Evolutionary conservation across 2,329 filamentous ascomycete genomes (phyloP), one percentile per base, ranked within the genome.

Genomic region (Paramyrothecium sp.): DNA sequence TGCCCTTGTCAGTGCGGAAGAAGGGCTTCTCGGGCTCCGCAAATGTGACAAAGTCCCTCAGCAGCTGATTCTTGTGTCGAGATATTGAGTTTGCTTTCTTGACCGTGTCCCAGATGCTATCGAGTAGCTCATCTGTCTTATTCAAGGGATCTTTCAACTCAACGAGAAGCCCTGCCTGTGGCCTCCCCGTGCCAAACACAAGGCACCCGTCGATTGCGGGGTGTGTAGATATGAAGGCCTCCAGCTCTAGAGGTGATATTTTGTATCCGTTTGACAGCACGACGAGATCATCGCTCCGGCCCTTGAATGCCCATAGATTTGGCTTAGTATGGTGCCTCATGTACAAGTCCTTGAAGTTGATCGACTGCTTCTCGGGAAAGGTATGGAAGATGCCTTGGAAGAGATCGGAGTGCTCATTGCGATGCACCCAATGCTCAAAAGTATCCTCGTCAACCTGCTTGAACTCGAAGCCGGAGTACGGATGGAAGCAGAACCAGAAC

Each of bases 91-190:
- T 83, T 0, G 78, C 78, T 22, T 68, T 61, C 54, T 81, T 70
- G 0, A 83, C 70, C 0, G 62, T 66, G 0, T 71, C 67, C 79
- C 79, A 82, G 5, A 83, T 72, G 46, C 69, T 69, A 5, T 81
- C 73, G 3, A 81, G 58, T 2, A 76, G 58, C 10, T 61, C 59
- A 44, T 44, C n/a, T 2, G 49, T 61, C 12, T 62, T 66, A 4
- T 20, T 21, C 0, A 54, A 51, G 2, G 60, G 60, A 20, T 66
- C 66, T 46, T 66, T 69, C 12, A 67, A 21, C 56, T 71, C 68
- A 12, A 69, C 62, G 2, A 70, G 63, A 2, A 71, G 56, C 3
- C 63, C 68, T 0, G 69, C 67, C 41, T 69, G 62, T 1, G 64
- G 62, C 47, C 63, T 65, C 16, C 68, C 68, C 0, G 65, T 61